Percentiles rank a stretch among this genome's conserved stretches.
Conservation (phyloP, 257 asterid genomes). For the Galeopsis tetrahit region DNA sequence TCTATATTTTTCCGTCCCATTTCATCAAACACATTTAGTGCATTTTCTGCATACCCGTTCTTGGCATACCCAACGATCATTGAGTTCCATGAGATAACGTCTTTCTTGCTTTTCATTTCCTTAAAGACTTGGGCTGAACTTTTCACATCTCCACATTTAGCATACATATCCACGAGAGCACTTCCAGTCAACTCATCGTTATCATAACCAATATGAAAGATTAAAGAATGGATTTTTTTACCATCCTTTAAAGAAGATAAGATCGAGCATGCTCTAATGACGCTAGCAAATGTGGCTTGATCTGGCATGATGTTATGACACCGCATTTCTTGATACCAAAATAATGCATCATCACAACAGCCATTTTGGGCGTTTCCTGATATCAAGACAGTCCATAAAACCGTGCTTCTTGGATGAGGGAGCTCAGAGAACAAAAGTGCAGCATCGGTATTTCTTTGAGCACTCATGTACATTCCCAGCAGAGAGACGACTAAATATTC, state of each 20-base stretch:
- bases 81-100: slow-evolving; percentile 83
- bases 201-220: slow-evolving; percentile 67
- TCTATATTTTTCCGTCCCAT: slow-evolving; percentile 56
- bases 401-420: slow-evolving; percentile 68
- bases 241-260: slow-evolving; percentile 74
- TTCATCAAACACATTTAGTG: slow-evolving; percentile 65
- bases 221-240: slow-evolving; percentile 61
- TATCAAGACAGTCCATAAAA: slow-evolving; percentile 89
- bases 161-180: slow-evolving; percentile 91
- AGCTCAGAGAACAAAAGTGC: slow-evolving; percentile 71
- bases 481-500: slow-evolving; percentile 81
- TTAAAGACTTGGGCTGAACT: slow-evolving; percentile 63
- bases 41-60: slow-evolving; percentile 73
- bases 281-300: slow-evolving; percentile 91
- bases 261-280: slow-evolving; percentile 72
- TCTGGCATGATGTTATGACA: slow-evolving; percentile 65
- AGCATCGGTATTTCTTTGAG: slow-evolving; percentile 53
- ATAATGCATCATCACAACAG: slow-evolving; percentile 57
- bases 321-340: slow-evolving; percentile 71
- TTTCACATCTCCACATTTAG: slow-evolving; percentile 88
- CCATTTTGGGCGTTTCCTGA: slow-evolving; percentile 65
- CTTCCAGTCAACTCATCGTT: slow-evolving; percentile 76
- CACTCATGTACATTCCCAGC: slow-evolving; percentile 72
- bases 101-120: slow-evolving; percentile 68
- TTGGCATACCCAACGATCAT: slow-evolving; percentile 90